Evolutionary conservation across 1,139 yeast genomes (phyloP), one percentile per base, ranked within the genome.

Genomic region (Fermentozyma sake): DNA sequence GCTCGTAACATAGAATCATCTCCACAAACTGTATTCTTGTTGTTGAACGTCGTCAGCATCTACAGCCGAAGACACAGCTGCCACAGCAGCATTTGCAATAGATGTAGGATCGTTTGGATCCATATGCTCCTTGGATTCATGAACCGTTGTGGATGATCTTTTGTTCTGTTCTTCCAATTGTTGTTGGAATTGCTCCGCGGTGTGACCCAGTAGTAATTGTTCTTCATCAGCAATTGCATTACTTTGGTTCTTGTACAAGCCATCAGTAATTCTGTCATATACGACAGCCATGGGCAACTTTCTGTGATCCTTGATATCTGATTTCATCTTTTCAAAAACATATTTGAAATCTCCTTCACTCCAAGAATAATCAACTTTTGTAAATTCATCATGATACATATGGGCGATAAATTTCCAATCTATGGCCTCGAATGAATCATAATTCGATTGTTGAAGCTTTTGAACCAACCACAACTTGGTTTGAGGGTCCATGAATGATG

Each of bases 391-490:
- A 2, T 33, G 29, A 14, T 35, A 40, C n/a, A 35, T 13, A 13
- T 34, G 35, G 6, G 33, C 68, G 13, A 48, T 29, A 28, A 38
- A 48, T 20, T 73, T 71, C 93, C 93, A 83, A 45, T 80, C 80
- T 6, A 79, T 67, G 23, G 66, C 62, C n/a, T 69, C 69, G 14
- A 65, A 56, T 11, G 65, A 58, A 8, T 64, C 58, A 36, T 58
- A 71, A 6, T 67, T 72, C 28, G 69, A 46, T 41, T 70, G 68
- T 45, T 69, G 68, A 28, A 77, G 39, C 40, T 71, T 60, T 35
- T 68, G 60, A 36, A 76, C 44, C 27, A 83, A 47, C 83, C 91
- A 79, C 22, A 68, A 44, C 39, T 71, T 69, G 23, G 79, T 77
- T 11, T 58, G 60, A 4, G 57, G 48, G 18, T 65, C 66, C 64